Base-by-base conservation (phyloP, 2,329 filamentous ascomycete genomes). In the Ascochyta koolunga region DNA sequence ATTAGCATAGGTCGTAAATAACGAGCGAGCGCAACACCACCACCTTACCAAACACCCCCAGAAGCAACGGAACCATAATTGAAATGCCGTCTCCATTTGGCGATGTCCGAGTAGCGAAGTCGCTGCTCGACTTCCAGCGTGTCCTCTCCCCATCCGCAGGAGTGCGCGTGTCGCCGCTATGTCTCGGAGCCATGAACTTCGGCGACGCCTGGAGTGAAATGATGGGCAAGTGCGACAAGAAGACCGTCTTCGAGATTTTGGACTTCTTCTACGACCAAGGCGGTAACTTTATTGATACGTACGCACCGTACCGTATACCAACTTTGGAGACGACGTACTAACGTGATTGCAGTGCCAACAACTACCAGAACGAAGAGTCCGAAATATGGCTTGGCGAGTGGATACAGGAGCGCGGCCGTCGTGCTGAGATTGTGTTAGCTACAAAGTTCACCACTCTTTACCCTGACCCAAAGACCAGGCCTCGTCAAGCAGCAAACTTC, bases 131-230 rank as follows among this genome's bases (percentile, higher is more conserved):
- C 35, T 79, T 77, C 61, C 81, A 84, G 64, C 77, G 81, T 18
- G 71, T 83, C 15, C 76, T 85, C 5, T 77, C 81, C 3, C 79
- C 81, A 6, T 77, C 76, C 0, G 82, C 81, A 0, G 79, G 77
- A 16, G 75, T 84, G 13, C 77, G 79, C 40, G 82, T 84, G 15
- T 81, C 77, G 21, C 82, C 82, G 29, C 67, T 84, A 65, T 83
- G 81, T 48, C 72, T 84, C 1, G 82, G 81, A 19, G 76, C 77
- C 0, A 83, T 83, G 81, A 83, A 80, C 64, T 82, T 84, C 60
- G 82, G 81, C 15, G 75, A 80, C 31, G 76, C 77, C 5, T 83
- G 80, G 81, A 59, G 68, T 41, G 59, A 60, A 0, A 39, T 59
- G 31, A 70, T 78, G 68, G 79, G 78, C 8, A 74, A 78, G 50